Conservation (phyloP, 805 yeast species). For the Cyberlindnera sargentensis region DNA sequence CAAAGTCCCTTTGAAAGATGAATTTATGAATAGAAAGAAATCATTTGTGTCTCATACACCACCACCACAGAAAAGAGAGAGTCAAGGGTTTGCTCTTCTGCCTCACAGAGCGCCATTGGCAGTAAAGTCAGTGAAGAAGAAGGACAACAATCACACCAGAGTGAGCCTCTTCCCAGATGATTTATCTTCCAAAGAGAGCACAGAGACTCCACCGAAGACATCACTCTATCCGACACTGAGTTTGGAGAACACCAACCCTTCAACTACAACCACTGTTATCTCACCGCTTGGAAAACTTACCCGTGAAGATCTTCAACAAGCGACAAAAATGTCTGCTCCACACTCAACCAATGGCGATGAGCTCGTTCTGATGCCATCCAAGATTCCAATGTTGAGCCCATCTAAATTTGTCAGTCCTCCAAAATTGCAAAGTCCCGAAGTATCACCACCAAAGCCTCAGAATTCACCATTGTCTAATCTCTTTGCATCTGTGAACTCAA, state of each 20-base stretch:
- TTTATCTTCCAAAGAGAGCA: not conserved
- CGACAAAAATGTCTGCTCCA: not conserved
- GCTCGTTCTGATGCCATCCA: not conserved
- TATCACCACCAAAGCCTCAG: slow-evolving; percentile 4
- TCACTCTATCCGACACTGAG: slow-evolving; percentile 18
- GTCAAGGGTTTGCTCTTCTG: slow-evolving; percentile 25
- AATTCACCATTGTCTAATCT: slow-evolving; percentile 21
- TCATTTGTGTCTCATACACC: slow-evolving; percentile 11
- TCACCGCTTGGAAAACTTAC: slow-evolving; percentile 4
- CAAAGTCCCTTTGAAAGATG: slow-evolving; percentile 17
- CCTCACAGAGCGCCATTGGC: slow-evolving; percentile 26
- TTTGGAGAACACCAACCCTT: slow-evolving; percentile 5
- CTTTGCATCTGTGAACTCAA: slow-evolving; percentile 21
- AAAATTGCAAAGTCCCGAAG: slow-evolving; percentile 6
- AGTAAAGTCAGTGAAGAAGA: slow-evolving; percentile 22
- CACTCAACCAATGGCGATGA: not conserved
- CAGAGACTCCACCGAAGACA: not conserved
- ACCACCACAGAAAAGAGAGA: slow-evolving; percentile 20
- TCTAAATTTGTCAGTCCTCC: slow-evolving; percentile 2
- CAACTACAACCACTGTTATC: slow-evolving; percentile 3
- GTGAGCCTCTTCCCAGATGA: slow-evolving; percentile 15
- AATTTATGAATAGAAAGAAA: slow-evolving; percentile 2
- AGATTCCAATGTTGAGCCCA: slow-evolving; percentile 3
- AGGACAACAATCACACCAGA: slow-evolving; percentile 3
- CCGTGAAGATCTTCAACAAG: not conserved